Percentiles rank a stretch among this genome's conserved stretches.
phyloP scores from a whole-genome alignment of 129 eudicot species.

The Centrapalus pauciflorus region DNA sequence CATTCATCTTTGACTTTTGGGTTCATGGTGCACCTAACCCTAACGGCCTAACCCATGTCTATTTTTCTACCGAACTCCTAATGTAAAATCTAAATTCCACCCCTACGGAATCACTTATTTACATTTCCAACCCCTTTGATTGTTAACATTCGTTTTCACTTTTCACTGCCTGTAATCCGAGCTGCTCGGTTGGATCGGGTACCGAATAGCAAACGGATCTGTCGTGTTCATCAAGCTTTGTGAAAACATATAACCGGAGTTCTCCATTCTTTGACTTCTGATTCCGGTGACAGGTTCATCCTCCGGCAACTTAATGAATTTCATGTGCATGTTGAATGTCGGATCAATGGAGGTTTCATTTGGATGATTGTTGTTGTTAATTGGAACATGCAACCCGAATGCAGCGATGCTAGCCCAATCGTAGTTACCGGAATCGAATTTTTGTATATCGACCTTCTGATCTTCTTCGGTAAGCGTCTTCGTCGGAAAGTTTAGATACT shows the following conservation, averaged over 20 bases:
- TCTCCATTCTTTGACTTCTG: conserved; percentile 34
- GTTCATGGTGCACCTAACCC: conserved; percentile 9
- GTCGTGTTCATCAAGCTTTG: conserved; percentile 21
- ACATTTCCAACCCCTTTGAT: conserved; percentile 20
- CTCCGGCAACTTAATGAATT: conserved; percentile 21
- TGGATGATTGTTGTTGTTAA: conserved; percentile 1
- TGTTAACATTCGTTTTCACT: background rate
- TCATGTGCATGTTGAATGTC: conserved; percentile 29
- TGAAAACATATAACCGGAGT: conserved; percentile 31
- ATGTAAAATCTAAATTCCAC: conserved; percentile 5
- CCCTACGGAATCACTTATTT: conserved; percentile 11
- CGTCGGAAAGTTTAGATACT: conserved; percentile 38
- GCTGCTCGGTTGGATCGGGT: conserved; percentile 46
- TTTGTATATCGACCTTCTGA: conserved; percentile 41
- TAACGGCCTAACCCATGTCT: conserved; percentile 4
- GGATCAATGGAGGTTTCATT: conserved; percentile 27
- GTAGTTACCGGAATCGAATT: conserved; percentile 44
- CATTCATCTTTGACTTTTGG: conserved; percentile 17
- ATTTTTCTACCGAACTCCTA: conserved; percentile 13
- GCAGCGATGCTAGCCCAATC: conserved; percentile 61
- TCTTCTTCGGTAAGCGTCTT: conserved; percentile 35
- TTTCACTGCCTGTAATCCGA: conserved; percentile 44
- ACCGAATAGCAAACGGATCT: conserved; percentile 62
- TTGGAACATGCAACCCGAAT: conserved; percentile 31
- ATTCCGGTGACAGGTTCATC: conserved; percentile 54